Percentiles rank a stretch among this genome's conserved stretches.
phyloP scores from a whole-genome alignment of 164 flowering plant genomes.

The Berberis vulgaris region DNA sequence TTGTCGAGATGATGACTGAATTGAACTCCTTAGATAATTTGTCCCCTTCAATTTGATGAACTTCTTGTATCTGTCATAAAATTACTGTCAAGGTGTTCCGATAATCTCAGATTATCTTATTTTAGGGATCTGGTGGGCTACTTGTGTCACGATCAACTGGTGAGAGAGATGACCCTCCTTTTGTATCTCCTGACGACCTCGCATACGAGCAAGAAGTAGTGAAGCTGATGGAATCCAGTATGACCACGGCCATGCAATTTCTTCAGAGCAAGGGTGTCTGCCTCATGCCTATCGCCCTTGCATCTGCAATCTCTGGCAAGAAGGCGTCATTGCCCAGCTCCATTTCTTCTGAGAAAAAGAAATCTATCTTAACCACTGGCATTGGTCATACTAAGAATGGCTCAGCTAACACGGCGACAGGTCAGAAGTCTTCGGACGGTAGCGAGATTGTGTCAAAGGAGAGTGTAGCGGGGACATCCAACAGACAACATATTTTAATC shows the following conservation, averaged over 20 bases:
- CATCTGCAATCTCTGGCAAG: conserved; percentile 22
- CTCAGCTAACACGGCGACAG: background rate
- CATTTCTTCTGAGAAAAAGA: conserved; percentile 10
- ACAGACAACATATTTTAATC: background rate
- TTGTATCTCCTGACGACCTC: conserved; percentile 17
- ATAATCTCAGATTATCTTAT: conserved; percentile 3
- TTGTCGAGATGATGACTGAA: no score
- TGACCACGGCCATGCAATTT: conserved; percentile 31
- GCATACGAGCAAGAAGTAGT: conserved; percentile 33
- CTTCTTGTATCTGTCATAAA: background rate
- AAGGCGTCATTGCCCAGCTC: conserved; percentile 7
- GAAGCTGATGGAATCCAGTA: conserved; percentile 31
- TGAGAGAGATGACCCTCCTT: conserved; percentile 9
- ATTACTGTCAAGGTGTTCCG: no score
- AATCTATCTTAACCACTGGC: conserved; percentile 4
- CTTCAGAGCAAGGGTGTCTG: conserved; percentile 33
- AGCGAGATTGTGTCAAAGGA: conserved; percentile 7
- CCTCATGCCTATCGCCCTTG: conserved; percentile 38
- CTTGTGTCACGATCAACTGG: conserved; percentile 18
- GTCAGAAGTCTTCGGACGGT: conserved; percentile 5
- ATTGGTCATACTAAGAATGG: conserved; percentile 9
- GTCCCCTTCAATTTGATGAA: background rate
- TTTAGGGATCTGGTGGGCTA: conserved; percentile 22
- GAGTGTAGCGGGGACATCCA: background rate
- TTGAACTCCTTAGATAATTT: background rate